A percentile compares a stretch with the other conserved stretches of the same genome.
These are phyloP conservation scores for Petasospora fabianii DNA, from an alignment of 1,139 yeast genomes.

Conservation along the genomic window DNA sequence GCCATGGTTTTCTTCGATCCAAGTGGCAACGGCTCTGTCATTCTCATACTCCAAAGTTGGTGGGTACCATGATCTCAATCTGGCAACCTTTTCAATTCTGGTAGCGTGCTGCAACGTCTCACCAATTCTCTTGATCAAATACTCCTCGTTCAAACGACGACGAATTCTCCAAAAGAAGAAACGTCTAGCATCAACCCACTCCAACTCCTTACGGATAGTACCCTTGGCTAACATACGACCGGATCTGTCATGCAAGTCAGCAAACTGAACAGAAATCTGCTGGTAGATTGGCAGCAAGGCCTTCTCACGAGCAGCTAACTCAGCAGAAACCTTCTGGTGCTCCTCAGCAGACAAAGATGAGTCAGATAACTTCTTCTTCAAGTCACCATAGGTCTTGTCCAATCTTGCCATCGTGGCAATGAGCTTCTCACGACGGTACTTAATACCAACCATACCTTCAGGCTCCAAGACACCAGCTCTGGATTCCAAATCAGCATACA, in stretches of 20 bases:
- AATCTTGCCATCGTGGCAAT: slow-evolving; percentile 86
- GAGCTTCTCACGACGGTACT: slow-evolving; percentile 90
- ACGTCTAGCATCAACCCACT: slow-evolving; percentile 87
- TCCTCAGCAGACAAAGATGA: slow-evolving; percentile 58
- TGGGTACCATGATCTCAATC: slow-evolving; percentile 86
- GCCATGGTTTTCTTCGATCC: slow-evolving; percentile 80
- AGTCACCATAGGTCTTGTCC: slow-evolving; percentile 68
- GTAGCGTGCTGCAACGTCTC: slow-evolving; percentile 58
- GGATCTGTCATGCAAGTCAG: slow-evolving; percentile 95
- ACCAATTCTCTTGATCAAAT: slow-evolving; percentile 71
- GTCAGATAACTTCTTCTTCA: slow-evolving; percentile 56
- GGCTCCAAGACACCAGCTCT: slow-evolving; percentile 99
- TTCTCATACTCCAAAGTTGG: slow-evolving; percentile 64
- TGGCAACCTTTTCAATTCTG: slow-evolving; percentile 78
- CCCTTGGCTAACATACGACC: slow-evolving; percentile 98
- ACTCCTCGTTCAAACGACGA: slow-evolving; percentile 92
- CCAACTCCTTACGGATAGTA: slow-evolving; percentile 76
- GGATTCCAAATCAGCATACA: slow-evolving; percentile 96
- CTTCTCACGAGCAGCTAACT: slow-evolving; percentile 76
- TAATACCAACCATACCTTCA: slow-evolving; percentile 98
- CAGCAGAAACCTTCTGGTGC: slow-evolving; percentile 57
- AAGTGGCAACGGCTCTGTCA: slow-evolving; percentile 76
- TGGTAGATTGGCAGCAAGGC: slow-evolving; percentile 80
- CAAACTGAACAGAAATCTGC: slow-evolving; percentile 92
- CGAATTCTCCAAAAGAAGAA: slow-evolving; percentile 99